Evolutionary conservation across 2,329 filamentous ascomycete species (phyloP), one percentile per base, ranked within the genome.

Genomic region (Cytospora piceae): DNA sequence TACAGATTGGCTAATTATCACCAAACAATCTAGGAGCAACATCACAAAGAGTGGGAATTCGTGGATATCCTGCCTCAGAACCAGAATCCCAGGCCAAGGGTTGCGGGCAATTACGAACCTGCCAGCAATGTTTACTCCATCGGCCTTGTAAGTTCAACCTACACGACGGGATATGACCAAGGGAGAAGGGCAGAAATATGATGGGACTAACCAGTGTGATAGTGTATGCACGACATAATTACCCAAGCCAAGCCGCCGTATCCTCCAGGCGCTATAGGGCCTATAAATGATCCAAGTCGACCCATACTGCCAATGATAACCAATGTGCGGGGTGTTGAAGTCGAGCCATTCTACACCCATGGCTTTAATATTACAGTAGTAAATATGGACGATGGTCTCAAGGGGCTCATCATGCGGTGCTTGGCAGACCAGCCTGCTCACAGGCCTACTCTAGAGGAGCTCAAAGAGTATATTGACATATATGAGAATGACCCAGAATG

Each of bases 1-100:
- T n/a, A n/a, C n/a, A n/a, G n/a, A n/a, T n/a, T n/a, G 37, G 14
- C 37, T 39, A 17, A 39, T 17, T 6, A 17, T 39, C 12, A 15
- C 37, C 37, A 11, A 39, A 5, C 9, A 5, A 4, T 39, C 37
- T 22, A 58, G 55, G 55, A 58, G 22, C 55, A 58, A 46, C 29
- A 29, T 20, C 55, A 58, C n/a, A 58, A 63, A 27, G 61, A 63
- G 11, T 63, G 61, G 61, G 61, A 63, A 4, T 63, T 51, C 32
- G 49, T 63, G 9, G 61, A 63, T 27, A 56, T 63, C 42, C 39
- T 63, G 9, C 61, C 61, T n/a, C 8, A 32, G 7, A 20, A 27
- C 4, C 53, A 63, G 27, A 34, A 57, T 27, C 61, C 61, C 20
- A 55, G 14, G 37, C 61, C 61, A 27, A 46, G 37, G 27, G 42